Percentiles rank a stretch among this genome's conserved stretches.
Conservation (phyloP, 139 green algal species). For the Pedinophyceae sp. region DNA sequence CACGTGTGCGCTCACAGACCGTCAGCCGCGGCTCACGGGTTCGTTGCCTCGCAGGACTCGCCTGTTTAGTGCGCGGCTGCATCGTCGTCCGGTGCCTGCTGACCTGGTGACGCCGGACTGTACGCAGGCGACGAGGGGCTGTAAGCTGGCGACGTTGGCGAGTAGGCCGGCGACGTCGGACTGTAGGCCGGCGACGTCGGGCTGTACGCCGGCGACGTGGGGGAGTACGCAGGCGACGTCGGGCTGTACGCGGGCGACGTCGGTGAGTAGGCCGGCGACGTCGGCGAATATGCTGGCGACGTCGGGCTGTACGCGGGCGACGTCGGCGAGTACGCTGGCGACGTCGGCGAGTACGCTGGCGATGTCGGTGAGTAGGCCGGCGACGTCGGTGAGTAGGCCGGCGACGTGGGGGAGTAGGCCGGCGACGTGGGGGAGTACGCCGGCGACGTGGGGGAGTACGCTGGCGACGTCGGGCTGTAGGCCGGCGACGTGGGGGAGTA, state of each 20-base stretch:
- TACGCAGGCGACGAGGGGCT: slow-evolving; percentile 9
- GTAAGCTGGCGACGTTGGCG: slow-evolving; percentile 6
- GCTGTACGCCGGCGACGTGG: slow-evolving; percentile 45
- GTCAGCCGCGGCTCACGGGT: no score
- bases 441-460: slow-evolving; percentile 22
- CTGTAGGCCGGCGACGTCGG: slow-evolving; percentile 12
- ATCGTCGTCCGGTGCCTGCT: no score
- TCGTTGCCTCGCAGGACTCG: no score
- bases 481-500: slow-evolving; percentile 16
- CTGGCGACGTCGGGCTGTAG: slow-evolving; percentile 17
- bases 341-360: slow-evolving; percentile 41
- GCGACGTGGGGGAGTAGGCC: slow-evolving; percentile 32
- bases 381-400: slow-evolving; percentile 37
- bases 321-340: slow-evolving; percentile 51
- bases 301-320: slow-evolving; percentile 43
- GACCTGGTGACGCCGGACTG: no score
- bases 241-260: slow-evolving; percentile 32
- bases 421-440: slow-evolving; percentile 54
- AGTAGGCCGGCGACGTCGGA: slow-evolving; percentile 10
- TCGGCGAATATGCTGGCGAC: slow-evolving; percentile 31
- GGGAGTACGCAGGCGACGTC: slow-evolving; percentile 27
- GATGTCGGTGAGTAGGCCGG: slow-evolving; percentile 23
- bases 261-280: slow-evolving; percentile 25
- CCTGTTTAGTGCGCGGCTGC: no score
- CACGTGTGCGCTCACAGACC: no score